These are phyloP conservation scores for Saccharomyces mikatae DNA, from an alignment of 805 yeast genomes.

Conservation along the genomic window DNA sequence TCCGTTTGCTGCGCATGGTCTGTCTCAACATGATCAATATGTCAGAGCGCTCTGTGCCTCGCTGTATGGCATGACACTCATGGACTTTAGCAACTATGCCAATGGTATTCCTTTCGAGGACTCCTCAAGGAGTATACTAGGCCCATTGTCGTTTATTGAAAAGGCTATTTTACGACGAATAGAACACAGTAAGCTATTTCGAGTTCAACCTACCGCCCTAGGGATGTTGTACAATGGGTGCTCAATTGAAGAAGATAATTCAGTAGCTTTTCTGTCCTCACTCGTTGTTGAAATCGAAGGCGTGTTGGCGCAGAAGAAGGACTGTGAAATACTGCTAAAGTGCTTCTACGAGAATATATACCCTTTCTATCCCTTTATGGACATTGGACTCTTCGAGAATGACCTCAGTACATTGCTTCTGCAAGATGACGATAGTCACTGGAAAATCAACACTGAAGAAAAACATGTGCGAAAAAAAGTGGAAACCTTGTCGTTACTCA, in stretches of 20 bases:
- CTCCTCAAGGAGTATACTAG: neutral
- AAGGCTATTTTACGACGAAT: conserved; percentile 13
- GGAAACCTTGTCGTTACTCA: too few species aligned
- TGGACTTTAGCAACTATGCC: conserved; percentile 1
- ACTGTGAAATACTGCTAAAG: conserved; percentile 6
- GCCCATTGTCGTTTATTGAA: conserved; percentile 13
- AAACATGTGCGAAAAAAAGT: too few species aligned
- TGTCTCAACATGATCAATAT: conserved; percentile 12
- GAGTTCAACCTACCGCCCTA: neutral
- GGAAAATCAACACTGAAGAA: too few species aligned
- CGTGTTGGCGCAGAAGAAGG: conserved; percentile 6
- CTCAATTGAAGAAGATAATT: conserved; percentile 9
- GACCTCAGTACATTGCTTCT: neutral
- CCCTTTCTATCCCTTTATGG: conserved; percentile 19
- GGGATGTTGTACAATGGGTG: conserved; percentile 5
- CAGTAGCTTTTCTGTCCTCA: conserved; percentile 5
- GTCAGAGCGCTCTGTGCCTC: conserved; percentile 10
- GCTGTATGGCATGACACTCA: conserved; percentile 13
- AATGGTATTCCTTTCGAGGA: neutral
- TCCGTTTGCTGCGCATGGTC: conserved; percentile 12
- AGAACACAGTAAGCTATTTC: neutral
- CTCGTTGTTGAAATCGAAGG: conserved; percentile 10
- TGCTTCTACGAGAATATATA: conserved; percentile 17
- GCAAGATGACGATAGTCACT: too few species aligned
- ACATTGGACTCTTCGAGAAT: conserved; percentile 9